Evolutionary conservation across 2,329 filamentous ascomycete genomes (phyloP).

Genomic region (Microsporum audouinii): DNA sequence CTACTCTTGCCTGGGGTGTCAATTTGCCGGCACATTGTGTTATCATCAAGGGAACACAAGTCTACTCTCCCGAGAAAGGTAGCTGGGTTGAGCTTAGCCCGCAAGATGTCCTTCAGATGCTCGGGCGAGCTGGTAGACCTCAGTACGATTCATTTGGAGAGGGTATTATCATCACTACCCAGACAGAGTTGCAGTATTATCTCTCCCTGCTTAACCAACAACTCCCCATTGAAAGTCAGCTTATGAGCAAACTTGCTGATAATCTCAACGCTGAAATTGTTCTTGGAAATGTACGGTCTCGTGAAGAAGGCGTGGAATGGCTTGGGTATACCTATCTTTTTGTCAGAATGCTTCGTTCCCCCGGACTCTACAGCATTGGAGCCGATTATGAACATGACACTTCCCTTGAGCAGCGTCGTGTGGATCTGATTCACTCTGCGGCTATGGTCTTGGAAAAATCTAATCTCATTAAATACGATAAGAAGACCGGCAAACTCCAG

Average conservation of each 20-base stretch:
- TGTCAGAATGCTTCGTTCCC: conserved; percentile 91
- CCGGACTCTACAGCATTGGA: conserved; percentile 88
- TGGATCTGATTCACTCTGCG: conserved; percentile 94
- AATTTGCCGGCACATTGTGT: conserved; percentile 96
- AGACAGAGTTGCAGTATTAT: conserved; percentile 92
- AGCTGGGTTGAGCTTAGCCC: conserved; percentile 97
- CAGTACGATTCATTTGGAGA: conserved; percentile 98
- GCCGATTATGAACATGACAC: conserved; percentile 91
- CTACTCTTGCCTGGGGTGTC: conserved; percentile 98
- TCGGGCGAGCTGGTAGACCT: conserved; percentile 88
- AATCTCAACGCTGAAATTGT: conserved; percentile 96
- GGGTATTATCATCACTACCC: conserved; percentile 96
- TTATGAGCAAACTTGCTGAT: conserved; percentile 84
- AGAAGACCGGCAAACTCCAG: conserved; percentile 77
- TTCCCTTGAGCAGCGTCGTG: conserved; percentile 84
- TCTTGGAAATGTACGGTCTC: conserved; percentile 76
- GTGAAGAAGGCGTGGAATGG: conserved; percentile 98
- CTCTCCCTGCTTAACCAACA: conserved; percentile 94
- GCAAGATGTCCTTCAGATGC: conserved; percentile 96
- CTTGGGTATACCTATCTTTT: conserved; percentile 97
- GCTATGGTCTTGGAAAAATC: conserved; percentile 77
- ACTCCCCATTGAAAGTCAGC: conserved; percentile 90
- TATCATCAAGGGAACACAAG: conserved; percentile 96
- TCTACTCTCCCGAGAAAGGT: conserved; percentile 97
- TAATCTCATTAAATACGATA: conserved; percentile 87